These are phyloP conservation scores for Fusarium sp. DNA, from an alignment of 2,329 filamentous ascomycete genomes.

Conservation along the genomic window DNA sequence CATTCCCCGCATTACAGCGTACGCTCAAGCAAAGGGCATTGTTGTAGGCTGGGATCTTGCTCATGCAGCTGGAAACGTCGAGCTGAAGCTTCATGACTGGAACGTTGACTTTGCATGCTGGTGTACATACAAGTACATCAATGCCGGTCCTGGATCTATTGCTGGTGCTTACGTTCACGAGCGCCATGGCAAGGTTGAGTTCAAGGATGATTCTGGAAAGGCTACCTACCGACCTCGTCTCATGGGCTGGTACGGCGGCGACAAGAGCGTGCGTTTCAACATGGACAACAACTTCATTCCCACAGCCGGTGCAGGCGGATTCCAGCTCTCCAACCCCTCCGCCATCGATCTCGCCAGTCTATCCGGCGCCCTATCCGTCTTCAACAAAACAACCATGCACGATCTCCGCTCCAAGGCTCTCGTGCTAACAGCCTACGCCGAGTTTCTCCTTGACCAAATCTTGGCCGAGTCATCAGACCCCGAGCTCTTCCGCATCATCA, in stretches of 20 bases:
- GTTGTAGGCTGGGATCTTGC: constrained; percentile 89
- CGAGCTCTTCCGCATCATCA: constrained; percentile 71
- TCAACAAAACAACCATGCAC: constrained; percentile 76
- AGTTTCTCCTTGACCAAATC: constrained; percentile 70
- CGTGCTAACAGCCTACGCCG: constrained; percentile 80
- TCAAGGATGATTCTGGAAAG: constrained; percentile 51
- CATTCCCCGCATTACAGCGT: constrained; percentile 80
- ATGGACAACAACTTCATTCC: constrained; percentile 88
- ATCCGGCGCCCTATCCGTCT: constrained; percentile 78
- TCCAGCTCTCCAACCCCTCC: constrained; percentile 85
- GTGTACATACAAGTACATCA: constrained; percentile 97
- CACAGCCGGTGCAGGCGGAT: constrained; percentile 82
- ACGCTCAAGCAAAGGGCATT: constrained; percentile 79
- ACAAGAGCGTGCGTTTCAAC: constrained; percentile 80
- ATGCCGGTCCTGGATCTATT: constrained; percentile 85
- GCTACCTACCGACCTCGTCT: constrained; percentile 73
- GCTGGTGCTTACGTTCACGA: constrained; percentile 86
- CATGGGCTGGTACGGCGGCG: constrained; percentile 88
- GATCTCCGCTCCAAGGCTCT: constrained; percentile 78
- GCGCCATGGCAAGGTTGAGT: constrained; percentile 71
- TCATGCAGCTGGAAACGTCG: constrained; percentile 87
- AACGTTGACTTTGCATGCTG: constrained; percentile 91
- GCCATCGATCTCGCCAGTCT: constrained; percentile 83
- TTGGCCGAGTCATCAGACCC: constrained; percentile 49
- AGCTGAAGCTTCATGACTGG: constrained; percentile 85